A percentile compares a stretch with the other conserved stretches of the same genome.
Evolutionary conservation across 2,329 filamentous ascomycete species (phyloP).

Genomic region (Ophiocordyceps unilateralis): DNA sequence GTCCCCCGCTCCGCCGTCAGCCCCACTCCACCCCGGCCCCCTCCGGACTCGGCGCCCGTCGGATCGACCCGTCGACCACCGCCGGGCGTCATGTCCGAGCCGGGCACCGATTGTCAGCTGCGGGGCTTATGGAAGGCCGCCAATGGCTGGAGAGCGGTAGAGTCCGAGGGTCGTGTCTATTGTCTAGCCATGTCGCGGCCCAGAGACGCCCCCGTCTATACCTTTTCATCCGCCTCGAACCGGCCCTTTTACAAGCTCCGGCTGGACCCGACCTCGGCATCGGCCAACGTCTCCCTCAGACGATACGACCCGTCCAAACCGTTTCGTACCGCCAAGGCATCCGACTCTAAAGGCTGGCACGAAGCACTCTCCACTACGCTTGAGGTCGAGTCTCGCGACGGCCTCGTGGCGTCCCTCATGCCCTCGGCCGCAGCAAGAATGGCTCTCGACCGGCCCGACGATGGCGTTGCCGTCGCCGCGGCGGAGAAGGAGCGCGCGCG

Average conservation of each 20-base stretch:
- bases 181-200: conserved; percentile 39
- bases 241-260: conserved; percentile 53
- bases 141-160: conserved; percentile 50
- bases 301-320: conserved; percentile 43
- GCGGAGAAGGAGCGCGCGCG: conserved; percentile 53
- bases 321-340: conserved; percentile 29
- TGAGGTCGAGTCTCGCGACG: conserved; percentile 42
- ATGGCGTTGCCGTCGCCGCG: conserved; percentile 39
- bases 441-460: conserved; percentile 41
- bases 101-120: conserved; percentile 43
- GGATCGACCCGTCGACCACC: too few species aligned
- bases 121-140: conserved; percentile 50
- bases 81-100: conserved; percentile 20
- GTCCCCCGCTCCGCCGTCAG: conserved; percentile 26
- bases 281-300: conserved; percentile 40
- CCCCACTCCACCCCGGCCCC: too few species aligned
- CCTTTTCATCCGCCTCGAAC: conserved; percentile 35
- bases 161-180: conserved; percentile 39
- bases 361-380: conserved; percentile 41
- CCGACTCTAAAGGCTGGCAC: too few species aligned
- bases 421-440: conserved; percentile 46
- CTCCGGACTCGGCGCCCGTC: too few species aligned
- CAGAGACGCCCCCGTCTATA: conserved; percentile 47
- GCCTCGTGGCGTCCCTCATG: conserved; percentile 51
- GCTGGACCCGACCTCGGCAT: conserved; percentile 44